These are phyloP conservation scores for Diaporthe nobilis DNA, from an alignment of 2,329 filamentous ascomycete species.

Conservation along the genomic window DNA sequence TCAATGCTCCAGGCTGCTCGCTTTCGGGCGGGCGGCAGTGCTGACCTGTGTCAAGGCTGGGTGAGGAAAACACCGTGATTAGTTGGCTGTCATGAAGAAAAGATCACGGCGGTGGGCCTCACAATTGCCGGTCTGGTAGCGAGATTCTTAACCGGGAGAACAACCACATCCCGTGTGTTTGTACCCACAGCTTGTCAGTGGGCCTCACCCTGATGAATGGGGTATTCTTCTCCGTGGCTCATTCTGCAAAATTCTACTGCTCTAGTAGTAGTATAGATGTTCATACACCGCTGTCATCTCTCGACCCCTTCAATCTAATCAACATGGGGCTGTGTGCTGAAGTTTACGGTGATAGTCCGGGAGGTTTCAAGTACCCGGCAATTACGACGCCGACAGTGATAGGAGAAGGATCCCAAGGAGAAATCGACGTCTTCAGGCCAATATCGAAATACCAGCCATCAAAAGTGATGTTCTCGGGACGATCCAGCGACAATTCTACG, in stretches of 20 bases:
- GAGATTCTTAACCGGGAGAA: conserved; percentile 1
- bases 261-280: conserved; percentile 6
- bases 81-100: not conserved
- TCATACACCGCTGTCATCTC: not conserved
- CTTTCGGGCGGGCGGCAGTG: not conserved
- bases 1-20: conserved; percentile 12
- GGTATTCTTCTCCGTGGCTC: conserved; percentile 14
- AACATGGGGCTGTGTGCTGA: not conserved
- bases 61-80: not conserved
- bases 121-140: not conserved
- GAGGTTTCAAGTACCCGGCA: not conserved
- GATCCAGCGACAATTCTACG: too few species aligned
- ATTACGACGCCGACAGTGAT: not conserved
- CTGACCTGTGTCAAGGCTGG: conserved; percentile 6
- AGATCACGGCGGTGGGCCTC: not conserved
- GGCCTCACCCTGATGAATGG: conserved; percentile 5
- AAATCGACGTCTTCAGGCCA: not conserved
- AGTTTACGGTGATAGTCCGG: conserved; percentile 3
- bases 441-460: too few species aligned
- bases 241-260: conserved; percentile 12
- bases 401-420: not conserved
- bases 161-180: not conserved
- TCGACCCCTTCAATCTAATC: conserved; percentile 12
- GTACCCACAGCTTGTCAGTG: conserved; percentile 9
- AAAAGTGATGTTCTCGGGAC: not conserved